Percentiles rank a stretch among this genome's conserved stretches.
Conservation (phyloP, 1,284 basidiomycete species). For the Pseudozyma thailandica region DNA sequence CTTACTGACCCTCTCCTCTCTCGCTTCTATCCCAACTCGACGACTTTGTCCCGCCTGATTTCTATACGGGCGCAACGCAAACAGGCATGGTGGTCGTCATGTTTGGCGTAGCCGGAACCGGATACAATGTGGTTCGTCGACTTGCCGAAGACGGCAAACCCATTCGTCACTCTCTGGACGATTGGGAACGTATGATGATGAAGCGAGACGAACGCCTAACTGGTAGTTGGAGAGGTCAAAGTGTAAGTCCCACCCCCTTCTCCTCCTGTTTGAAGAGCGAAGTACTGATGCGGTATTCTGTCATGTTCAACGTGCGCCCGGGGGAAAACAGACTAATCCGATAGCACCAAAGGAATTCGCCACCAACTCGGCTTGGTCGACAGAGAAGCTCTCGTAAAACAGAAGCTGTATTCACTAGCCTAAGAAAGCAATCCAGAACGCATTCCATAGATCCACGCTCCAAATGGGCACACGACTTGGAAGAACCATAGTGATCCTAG, state of each 20-base stretch:
- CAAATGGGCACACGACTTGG: no score
- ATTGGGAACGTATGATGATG: constrained; percentile 68
- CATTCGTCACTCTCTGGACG: constrained; percentile 63
- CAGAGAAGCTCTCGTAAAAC: constrained; percentile 51
- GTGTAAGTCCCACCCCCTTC: constrained; percentile 50
- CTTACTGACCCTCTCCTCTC: no score
- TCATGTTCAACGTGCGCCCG: no score
- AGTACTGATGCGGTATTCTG: no score
- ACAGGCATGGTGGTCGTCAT: constrained; percentile 64
- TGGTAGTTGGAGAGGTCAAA: constrained; percentile 63
- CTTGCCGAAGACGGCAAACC: constrained; percentile 67
- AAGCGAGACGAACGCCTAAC: constrained; percentile 65
- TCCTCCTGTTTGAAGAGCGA: neutral
- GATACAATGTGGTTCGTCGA: constrained; percentile 61
- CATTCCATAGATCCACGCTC: no score
- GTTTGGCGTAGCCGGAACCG: constrained; percentile 67
- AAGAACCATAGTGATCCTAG: no score
- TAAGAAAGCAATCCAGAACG: no score
- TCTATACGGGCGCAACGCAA: no score
- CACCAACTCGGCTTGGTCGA: constrained; percentile 64
- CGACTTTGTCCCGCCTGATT: no score
- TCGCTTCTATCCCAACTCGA: no score
- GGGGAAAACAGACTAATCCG: constrained; percentile 56
- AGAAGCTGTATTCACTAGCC: neutral
- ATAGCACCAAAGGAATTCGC: constrained; percentile 63